Conservation (phyloP, 176 grass and related monocot genomes). For the Oryza officinalis region DNA sequence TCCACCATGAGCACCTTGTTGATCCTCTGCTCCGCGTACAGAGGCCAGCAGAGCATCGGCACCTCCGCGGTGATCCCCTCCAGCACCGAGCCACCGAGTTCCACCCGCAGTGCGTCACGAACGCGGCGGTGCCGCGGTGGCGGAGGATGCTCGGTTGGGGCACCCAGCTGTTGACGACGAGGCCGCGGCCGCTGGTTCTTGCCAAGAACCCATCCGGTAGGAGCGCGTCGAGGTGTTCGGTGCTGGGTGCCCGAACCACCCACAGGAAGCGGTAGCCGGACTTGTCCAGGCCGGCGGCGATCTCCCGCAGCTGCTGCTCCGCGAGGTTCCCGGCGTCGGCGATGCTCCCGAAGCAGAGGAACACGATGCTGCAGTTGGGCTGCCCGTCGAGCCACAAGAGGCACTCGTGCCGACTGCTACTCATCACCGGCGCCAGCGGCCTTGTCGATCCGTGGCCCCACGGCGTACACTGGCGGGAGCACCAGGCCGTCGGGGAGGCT, state of each 20-base stretch:
- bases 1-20: conserved; percentile 51
- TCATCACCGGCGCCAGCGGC: too few relatives aligned
- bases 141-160: conserved; percentile 9
- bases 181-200: neutral
- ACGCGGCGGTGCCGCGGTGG: conserved; percentile 33
- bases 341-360: conserved; percentile 48
- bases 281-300: neutral
- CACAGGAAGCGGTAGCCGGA: neutral
- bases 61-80: conserved; percentile 30
- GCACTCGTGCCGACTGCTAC: conserved; percentile 14
- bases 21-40: conserved; percentile 42
- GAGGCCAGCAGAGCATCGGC: conserved; percentile 44
- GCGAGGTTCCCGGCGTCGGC: too few relatives aligned
- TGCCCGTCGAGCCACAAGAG: conserved; percentile 44
- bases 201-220: neutral
- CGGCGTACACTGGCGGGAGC: too few relatives aligned
- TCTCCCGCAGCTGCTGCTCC: too few relatives aligned
- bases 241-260: neutral
- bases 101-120: conserved; percentile 53
- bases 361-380: conserved; percentile 31
- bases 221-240: neutral
- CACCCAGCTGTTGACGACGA: neutral
- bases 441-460: too few relatives aligned
- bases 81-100: conserved; percentile 41
- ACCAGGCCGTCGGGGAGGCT: too few relatives aligned